A percentile compares a stretch with the other conserved stretches of the same genome.
Evolutionary conservation across 148 eudicot genomes (phyloP).

Genomic region (Spergularia marina): DNA sequence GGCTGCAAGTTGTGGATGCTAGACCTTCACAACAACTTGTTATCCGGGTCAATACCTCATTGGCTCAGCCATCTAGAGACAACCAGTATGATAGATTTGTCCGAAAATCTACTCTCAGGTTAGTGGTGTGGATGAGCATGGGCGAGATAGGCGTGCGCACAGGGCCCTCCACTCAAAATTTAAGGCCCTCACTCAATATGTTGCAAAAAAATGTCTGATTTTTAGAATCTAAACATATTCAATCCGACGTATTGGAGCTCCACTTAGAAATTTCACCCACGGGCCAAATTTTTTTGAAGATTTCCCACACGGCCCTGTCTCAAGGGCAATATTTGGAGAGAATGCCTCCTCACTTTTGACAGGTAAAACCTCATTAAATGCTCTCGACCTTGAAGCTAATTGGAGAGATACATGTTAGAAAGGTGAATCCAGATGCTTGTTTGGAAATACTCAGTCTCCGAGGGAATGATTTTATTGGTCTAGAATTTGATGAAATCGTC

Average conservation of each 20-base stretch:
- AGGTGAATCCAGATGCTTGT: background rate
- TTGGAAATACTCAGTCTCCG: conserved; percentile 1
- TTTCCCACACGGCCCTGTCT: too few species aligned
- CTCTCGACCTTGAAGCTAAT: background rate
- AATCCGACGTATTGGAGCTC: too few species aligned
- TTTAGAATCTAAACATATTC: too few species aligned
- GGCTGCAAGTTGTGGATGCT: conserved; percentile 1
- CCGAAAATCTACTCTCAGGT: background rate
- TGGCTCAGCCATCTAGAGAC: conserved; percentile 5
- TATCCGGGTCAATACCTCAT: conserved; percentile 2
- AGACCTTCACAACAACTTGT: conserved; percentile 4
- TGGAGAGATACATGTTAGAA: conserved; percentile 1
- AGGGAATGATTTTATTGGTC: background rate
- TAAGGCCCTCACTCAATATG: too few species aligned
- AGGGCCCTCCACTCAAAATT: too few species aligned
- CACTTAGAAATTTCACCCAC: too few species aligned
- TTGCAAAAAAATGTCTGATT: too few species aligned
- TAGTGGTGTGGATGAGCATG: too few species aligned
- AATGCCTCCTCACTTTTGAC: background rate
- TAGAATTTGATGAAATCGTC: background rate
- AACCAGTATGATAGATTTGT: conserved; percentile 1
- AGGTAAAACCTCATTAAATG: background rate
- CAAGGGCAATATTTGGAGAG: background rate
- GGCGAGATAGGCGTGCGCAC: too few species aligned
- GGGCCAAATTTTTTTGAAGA: too few species aligned